phyloP scores from a whole-genome alignment of 495 filamentous ascomycete genomes.

The Penicillium argentinense region DNA sequence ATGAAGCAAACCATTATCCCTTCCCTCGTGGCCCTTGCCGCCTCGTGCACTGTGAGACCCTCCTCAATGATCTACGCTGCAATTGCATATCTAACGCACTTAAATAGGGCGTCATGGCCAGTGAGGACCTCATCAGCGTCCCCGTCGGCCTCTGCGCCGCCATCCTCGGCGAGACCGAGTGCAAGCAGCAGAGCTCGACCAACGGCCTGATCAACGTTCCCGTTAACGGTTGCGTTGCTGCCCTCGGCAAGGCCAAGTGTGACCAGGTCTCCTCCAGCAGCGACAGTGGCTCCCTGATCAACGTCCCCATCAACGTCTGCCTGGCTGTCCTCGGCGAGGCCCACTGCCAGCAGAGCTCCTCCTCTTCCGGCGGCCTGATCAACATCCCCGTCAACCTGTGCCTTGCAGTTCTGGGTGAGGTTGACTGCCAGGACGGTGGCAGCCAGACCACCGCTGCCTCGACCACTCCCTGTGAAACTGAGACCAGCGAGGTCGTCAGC shows the following conservation, averaged over 20 bases:
- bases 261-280: slow-evolving; percentile 22
- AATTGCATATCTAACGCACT: too few species aligned
- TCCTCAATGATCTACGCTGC: too few species aligned
- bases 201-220: slow-evolving; percentile 30
- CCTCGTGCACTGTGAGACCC: slow-evolving; percentile 21
- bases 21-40: slow-evolving; percentile 27
- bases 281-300: slow-evolving; percentile 26
- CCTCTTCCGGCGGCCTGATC: slow-evolving; percentile 18
- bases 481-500: background rate
- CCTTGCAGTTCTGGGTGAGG: slow-evolving; percentile 29
- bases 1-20: slow-evolving; percentile 34
- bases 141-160: slow-evolving; percentile 27
- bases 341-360: slow-evolving; percentile 18
- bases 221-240: slow-evolving; percentile 26
- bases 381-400: slow-evolving; percentile 31
- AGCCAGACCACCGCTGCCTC: slow-evolving; percentile 6
- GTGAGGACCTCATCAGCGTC: slow-evolving; percentile 25
- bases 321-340: slow-evolving; percentile 28
- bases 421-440: slow-evolving; percentile 19
- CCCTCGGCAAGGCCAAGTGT: slow-evolving; percentile 31
- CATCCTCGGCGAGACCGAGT: slow-evolving; percentile 28
- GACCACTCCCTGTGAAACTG: too few species aligned
- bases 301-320: slow-evolving; percentile 32
- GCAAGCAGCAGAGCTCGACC: slow-evolving; percentile 17
- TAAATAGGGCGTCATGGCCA: slow-evolving; percentile 21